Evolutionary conservation across 2,329 filamentous ascomycete genomes (phyloP), one percentile per base, ranked within the genome.

Genomic region (Fusarium tupiense): DNA sequence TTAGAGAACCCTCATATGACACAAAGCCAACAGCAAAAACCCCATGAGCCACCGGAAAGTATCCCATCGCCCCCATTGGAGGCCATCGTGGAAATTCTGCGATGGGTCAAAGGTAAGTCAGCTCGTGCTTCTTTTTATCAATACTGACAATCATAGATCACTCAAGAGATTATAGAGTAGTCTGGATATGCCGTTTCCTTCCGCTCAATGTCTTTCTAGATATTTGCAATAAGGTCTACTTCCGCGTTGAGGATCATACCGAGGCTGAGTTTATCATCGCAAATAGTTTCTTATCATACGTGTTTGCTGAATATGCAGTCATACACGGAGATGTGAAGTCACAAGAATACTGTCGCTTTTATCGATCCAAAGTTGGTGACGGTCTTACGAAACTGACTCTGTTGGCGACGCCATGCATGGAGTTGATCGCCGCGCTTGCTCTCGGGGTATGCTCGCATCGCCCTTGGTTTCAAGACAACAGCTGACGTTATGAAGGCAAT

Each of bases 141-240:
- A 4, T 29, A 22, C 33, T 74, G 40, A 68, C 4, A 20, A 4
- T 12, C 7, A 12, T 2, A 83, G 81, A 64, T 6, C 79, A 82
- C 40, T 65, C 73, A 20, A 24, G 29, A 3, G 76, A 79, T 56
- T 61, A 69, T 11, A 76, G 78, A 46, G 75, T 84, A 1, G n/a
- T 43, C 2, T 82, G 81, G 76, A 71, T 84, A 20, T 80, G 76
- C 22, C 75, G 76, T 9, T 75, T 84, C 9, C 77, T 84, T 20
- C 80, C 83, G 2, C 69, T 82, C 0, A 61, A 79, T 2, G 76
- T 49, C 2, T 83, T 82, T 35, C 71, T 78, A 6, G 76, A 82
- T 6, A 76, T 80, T 16, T 82, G 81, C 47, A 77, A 74, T 33
- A 81, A 80, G 64, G 76, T 84, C 13, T 84, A 82, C 61, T 84